These are phyloP conservation scores for Trypanosomatidae sp. DNA, from an alignment of 208 protist genomes.

Conservation along the genomic window DNA sequence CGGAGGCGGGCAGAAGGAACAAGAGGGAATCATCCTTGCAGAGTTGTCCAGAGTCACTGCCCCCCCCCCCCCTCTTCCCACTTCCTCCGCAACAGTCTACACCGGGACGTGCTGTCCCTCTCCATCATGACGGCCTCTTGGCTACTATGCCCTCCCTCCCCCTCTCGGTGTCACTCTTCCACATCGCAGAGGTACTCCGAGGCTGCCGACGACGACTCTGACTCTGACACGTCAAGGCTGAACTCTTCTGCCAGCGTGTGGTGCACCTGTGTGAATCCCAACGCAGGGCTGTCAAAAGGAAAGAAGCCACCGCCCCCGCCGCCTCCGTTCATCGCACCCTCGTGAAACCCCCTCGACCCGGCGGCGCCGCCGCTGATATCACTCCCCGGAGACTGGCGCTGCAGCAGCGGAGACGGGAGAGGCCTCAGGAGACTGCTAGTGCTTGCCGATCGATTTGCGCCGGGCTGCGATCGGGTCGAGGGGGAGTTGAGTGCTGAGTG, in stretches of 20 bases:
- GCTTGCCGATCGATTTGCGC: neutral
- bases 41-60: neutral
- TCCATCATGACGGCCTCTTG: neutral
- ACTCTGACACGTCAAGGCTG: conserved; percentile 59
- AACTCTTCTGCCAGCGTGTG: conserved; percentile 62
- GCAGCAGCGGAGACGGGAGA: conserved; percentile 11
- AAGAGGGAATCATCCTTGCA: neutral
- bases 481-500: neutral
- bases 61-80: neutral
- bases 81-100: neutral
- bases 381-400: conserved; percentile 5
- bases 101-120: neutral
- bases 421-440: conserved; percentile 2
- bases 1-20: neutral
- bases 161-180: neutral
- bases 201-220: conserved; percentile 28
- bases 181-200: conserved; percentile 59
- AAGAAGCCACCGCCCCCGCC: conserved; percentile 1
- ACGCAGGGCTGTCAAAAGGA: conserved; percentile 35
- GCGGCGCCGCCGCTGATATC: neutral
- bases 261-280: conserved; percentile 57
- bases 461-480: neutral
- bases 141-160: neutral
- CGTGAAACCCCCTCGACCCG: neutral
- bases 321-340: neutral